phyloP scores from a whole-genome alignment of 2,329 filamentous ascomycete species.

The Exophiala lecanii-corni region DNA sequence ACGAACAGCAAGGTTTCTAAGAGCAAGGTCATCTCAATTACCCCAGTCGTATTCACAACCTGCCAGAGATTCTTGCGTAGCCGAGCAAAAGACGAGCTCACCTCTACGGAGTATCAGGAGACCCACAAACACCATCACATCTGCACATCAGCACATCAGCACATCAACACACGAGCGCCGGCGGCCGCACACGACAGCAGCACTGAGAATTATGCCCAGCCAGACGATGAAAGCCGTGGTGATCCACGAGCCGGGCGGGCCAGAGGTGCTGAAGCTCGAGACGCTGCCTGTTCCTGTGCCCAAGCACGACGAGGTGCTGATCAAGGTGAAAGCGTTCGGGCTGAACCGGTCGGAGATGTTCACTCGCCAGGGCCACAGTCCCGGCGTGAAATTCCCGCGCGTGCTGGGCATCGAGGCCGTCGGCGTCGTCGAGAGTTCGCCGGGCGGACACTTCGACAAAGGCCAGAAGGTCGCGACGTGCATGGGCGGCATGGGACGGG shows the following conservation, averaged over 20 bases:
- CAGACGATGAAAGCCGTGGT: slow-evolving; percentile 42
- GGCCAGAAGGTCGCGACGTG: slow-evolving; percentile 44
- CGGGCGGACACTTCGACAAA: slow-evolving; percentile 32
- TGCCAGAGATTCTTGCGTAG: too few species aligned
- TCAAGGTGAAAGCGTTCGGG: slow-evolving; percentile 43
- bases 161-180: too few species aligned
- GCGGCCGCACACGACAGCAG: too few species aligned
- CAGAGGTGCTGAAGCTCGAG: slow-evolving; percentile 39
- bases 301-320: slow-evolving; percentile 37
- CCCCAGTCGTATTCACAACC: too few species aligned
- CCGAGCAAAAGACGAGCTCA: too few species aligned
- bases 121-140: too few species aligned
- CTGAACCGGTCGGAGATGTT: slow-evolving; percentile 46
- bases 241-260: slow-evolving; percentile 36
- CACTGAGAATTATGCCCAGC: too few species aligned
- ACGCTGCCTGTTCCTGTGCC: slow-evolving; percentile 37
- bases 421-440: slow-evolving; percentile 38
- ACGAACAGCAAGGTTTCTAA: too few species aligned
- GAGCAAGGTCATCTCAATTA: too few species aligned
- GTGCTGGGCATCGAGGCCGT: slow-evolving; percentile 47
- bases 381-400: slow-evolving; percentile 39
- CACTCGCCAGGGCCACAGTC: slow-evolving; percentile 44
- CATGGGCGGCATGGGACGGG: slow-evolving; percentile 47
- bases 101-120: too few species aligned
- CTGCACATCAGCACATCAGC: too few species aligned